Percentiles rank a stretch among this genome's conserved stretches.
Conservation (phyloP, 352 stramenopile species). For the Pythium folliculosum region DNA sequence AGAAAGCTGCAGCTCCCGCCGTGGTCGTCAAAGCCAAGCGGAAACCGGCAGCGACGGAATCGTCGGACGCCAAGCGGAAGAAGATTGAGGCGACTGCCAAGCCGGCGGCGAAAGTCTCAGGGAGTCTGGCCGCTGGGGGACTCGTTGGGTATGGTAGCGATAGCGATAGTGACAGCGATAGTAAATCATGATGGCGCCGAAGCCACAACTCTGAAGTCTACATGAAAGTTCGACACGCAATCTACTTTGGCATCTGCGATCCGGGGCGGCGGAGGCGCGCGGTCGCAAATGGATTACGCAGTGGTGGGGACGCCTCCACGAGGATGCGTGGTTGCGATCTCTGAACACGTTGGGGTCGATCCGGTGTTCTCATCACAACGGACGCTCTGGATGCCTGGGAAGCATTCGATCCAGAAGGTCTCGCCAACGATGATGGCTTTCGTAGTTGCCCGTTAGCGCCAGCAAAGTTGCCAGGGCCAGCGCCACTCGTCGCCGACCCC, state of each 20-base stretch:
- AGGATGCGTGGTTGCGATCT: constrained; percentile 49
- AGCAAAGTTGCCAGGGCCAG: not conserved
- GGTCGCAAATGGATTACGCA: constrained; percentile 47
- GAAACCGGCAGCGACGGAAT: constrained; percentile 31
- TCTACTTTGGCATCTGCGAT: constrained; percentile 31
- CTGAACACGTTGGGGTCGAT: constrained; percentile 63
- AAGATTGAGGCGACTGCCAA: constrained; percentile 11
- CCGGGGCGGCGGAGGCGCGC: constrained; percentile 27
- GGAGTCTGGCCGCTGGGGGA: constrained; percentile 32
- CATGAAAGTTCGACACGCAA: not conserved
- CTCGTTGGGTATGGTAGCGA: constrained; percentile 77
- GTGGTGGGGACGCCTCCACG: constrained; percentile 74
- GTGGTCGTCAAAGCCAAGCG: constrained; percentile 61
- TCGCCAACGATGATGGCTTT: not conserved
- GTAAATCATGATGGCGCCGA: constrained; percentile 8
- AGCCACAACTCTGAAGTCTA: not conserved
- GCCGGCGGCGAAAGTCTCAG: constrained; percentile 6
- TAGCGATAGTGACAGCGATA: constrained; percentile 32
- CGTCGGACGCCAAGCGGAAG: constrained; percentile 30
- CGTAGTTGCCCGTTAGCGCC: not conserved
- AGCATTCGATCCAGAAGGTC: constrained; percentile 1
- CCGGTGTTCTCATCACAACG: constrained; percentile 77
- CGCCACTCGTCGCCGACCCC: not conserved
- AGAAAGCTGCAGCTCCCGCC: constrained; percentile 34
- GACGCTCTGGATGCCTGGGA: constrained; percentile 24